Evolutionary conservation across 768 basidiomycete genomes (phyloP), one percentile per base, ranked within the genome.

Genomic region (Boletus sp.): DNA sequence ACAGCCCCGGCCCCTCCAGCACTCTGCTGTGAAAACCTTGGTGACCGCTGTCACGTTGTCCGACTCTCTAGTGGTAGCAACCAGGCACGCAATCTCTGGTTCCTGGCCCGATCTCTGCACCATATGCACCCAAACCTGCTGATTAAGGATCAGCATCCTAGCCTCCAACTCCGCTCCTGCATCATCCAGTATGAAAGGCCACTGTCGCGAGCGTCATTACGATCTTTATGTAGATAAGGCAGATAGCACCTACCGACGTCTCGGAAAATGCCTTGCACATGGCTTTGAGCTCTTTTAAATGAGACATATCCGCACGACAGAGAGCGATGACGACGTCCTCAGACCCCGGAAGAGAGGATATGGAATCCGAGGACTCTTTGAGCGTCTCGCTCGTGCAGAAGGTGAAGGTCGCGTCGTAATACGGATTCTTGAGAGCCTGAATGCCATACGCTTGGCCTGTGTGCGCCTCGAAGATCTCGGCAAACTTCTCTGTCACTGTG

Each of bases 361-460:
- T 23, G 15, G n/a, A 38, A 19, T 19, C 10, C 5, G 52, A 15
- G 7, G 50, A 58, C 5, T 57, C 55, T 4, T 57, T 56, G 34
- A 83, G 59, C 4, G 80, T 78, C 3, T 66, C 42, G 8, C 38
- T 56, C 0, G 84, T 85, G 65, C 84, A 84, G 56, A 74, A 80
- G 8, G 81, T 75, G 47, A 86, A 76, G 19, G 74, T 80, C 1
- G 87, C 83, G 27, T 78, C 77, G 54, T 90, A 90, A 60, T 88
- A 90, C 0, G 83, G 80, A 0, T 52, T 33, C 35, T 73, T 59
- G 40, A 64, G 47, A 2, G 54, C 52, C 23, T 81, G 45, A 2
- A 66, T 56, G 30, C 21, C 52, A 8, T 37, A 7, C n/a, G 17
- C 7, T 10, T 40, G 15, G 13, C 29, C 25, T 1, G 39, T n/a